These are phyloP conservation scores for Halteria grandinella DNA, from an alignment of 73 alveolate genomes.

Conservation along the genomic window DNA sequence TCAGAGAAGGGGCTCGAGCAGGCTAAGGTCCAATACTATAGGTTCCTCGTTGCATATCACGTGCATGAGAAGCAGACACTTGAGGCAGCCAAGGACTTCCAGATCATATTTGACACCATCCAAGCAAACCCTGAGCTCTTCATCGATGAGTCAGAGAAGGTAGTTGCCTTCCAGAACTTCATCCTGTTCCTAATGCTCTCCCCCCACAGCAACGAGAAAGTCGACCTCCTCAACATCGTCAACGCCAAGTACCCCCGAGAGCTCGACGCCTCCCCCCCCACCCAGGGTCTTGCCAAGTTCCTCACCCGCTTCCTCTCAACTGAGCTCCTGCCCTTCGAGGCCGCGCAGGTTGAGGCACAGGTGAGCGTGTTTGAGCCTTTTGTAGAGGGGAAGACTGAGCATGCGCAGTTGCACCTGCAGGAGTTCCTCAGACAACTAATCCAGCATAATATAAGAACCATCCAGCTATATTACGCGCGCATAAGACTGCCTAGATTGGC, in stretches of 20 bases:
- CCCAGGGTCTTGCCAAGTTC: slow-evolving; percentile 50
- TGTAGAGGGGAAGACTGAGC: slow-evolving; percentile 62
- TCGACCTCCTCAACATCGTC: slow-evolving; percentile 70
- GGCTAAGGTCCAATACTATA: slow-evolving; percentile 79
- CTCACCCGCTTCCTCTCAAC: slow-evolving; percentile 57
- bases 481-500: slow-evolving; percentile 79
- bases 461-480: slow-evolving; percentile 81
- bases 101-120: slow-evolving; percentile 74
- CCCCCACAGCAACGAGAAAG: slow-evolving; percentile 71
- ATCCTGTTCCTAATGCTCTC: slow-evolving; percentile 68
- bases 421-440: slow-evolving; percentile 84
- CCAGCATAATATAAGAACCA: slow-evolving; percentile 90
- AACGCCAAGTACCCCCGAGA: slow-evolving; percentile 64
- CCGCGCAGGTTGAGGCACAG: slow-evolving; percentile 69
- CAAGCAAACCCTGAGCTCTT: slow-evolving; percentile 60
- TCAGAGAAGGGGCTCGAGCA: slow-evolving; percentile 83
- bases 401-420: slow-evolving; percentile 41
- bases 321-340: slow-evolving; percentile 70
- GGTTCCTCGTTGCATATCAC: slow-evolving; percentile 81
- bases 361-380: slow-evolving; percentile 62
- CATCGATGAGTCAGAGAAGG: slow-evolving; percentile 33
- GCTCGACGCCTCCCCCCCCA: slow-evolving; percentile 65
- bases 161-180: slow-evolving; percentile 62
- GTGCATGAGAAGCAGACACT: slow-evolving; percentile 83
- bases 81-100: slow-evolving; percentile 84